These are phyloP conservation scores for Xylariaceae sp. DNA, from an alignment of 2,329 filamentous ascomycete genomes.

Conservation along the genomic window DNA sequence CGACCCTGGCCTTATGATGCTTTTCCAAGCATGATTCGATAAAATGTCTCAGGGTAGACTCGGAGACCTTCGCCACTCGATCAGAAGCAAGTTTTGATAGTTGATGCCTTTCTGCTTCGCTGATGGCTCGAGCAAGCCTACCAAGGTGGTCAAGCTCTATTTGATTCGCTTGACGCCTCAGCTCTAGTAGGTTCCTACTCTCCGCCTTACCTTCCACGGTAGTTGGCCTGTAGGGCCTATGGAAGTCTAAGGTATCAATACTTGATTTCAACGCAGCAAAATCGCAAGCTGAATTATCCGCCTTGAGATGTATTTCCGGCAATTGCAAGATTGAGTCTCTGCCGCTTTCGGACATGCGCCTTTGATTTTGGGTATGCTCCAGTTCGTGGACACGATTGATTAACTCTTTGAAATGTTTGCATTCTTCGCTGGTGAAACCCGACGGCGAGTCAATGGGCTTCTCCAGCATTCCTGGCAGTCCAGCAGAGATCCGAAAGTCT, in stretches of 20 bases:
- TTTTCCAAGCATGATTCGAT: slow-evolving; percentile 80
- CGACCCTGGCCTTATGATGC: slow-evolving; percentile 85
- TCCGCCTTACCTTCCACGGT: slow-evolving; percentile 13
- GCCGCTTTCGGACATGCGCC: background rate
- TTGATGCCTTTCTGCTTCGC: slow-evolving; percentile 24
- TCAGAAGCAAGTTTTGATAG: slow-evolving; percentile 39
- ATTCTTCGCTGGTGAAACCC: slow-evolving; percentile 6
- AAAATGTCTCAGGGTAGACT: slow-evolving; percentile 68
- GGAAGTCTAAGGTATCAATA: slow-evolving; percentile 12
- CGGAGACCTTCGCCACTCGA: slow-evolving; percentile 79
- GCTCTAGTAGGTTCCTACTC: slow-evolving; percentile 9
- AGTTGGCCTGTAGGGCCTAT: slow-evolving; percentile 12
- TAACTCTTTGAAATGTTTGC: slow-evolving; percentile 1
- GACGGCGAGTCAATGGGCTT: slow-evolving; percentile 10
- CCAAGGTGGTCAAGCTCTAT: slow-evolving; percentile 12
- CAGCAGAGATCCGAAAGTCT: slow-evolving; percentile 45
- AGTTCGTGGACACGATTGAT: background rate
- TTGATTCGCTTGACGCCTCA: slow-evolving; percentile 9
- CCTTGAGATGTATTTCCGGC: background rate
- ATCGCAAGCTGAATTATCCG: background rate
- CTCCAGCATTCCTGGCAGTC: slow-evolving; percentile 39
- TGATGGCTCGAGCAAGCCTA: slow-evolving; percentile 15
- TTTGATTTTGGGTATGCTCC: background rate
- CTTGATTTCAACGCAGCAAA: slow-evolving; percentile 10
- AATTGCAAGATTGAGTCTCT: background rate